Evolutionary conservation across 2,329 filamentous ascomycete species (phyloP), one percentile per base, ranked within the genome.

Genomic region (Aspergillus floridensis): DNA sequence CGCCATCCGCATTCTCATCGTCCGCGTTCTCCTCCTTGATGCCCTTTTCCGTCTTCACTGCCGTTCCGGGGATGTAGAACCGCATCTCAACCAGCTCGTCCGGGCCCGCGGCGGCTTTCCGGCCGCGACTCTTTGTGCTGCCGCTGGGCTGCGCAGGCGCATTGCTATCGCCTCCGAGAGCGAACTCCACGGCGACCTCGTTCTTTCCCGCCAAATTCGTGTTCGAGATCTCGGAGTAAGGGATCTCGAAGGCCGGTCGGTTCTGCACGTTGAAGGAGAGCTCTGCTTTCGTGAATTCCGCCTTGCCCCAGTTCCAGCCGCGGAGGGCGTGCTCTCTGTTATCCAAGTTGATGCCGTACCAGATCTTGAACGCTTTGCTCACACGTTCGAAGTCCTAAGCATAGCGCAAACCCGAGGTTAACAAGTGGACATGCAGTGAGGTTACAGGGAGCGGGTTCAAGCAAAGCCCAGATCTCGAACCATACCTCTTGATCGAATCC

Each of bases 281-380:
- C 80, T 99, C 95, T 57, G 92, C 89, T 78, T 98, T 96, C 62
- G 90, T 89, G 74, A 99, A 96, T 71, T 99, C 95, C 65, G 92
- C 91, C 79, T 98, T 99, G 70, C 95, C 95, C 96, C 95, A 99
- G 76, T 99, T 99, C 95, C 95, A 99, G 58, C 95, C 95, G 68
- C 95, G 88, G 60, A 99, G 81, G 24, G 95, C 92, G 76, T 98
- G 95, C 77, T 99, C 95, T 76, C 91, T 92, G 75, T 86, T 91
- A 75, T 98, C 93, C 60, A 99, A 84, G 70, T 88, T 92, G 70
- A 95, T 89, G 79, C 92, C 95, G 79, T 98, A 99, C 91, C 93
- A 98, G 72, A 93, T 91, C 81, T 97, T 98, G 84, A 99, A 97
- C 67, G 95, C 86, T 76, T 96, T 97, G 78, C 82, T 85, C 14